Percentiles rank a stretch among this genome's conserved stretches.
These are phyloP conservation scores for Phylloporus rhodoxanthus DNA, from an alignment of 768 basidiomycete species.

Conservation along the genomic window DNA sequence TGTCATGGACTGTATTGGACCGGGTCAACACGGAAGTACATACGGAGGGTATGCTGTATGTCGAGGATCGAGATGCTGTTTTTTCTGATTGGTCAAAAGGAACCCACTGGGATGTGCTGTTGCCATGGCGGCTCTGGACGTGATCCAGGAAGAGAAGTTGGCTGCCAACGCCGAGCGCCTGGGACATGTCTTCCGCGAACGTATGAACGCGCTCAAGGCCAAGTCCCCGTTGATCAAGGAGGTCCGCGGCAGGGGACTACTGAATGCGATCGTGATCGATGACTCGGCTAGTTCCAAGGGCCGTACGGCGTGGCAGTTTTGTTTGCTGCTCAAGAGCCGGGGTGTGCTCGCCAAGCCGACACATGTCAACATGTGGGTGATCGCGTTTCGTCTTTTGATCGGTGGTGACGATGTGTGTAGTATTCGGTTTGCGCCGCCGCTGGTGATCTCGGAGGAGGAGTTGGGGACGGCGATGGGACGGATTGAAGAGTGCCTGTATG, in stretches of 20 bases:
- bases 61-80: not conserved
- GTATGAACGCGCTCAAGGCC: conserved; percentile 43
- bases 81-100: conserved; percentile 31
- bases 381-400: not conserved
- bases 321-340: conserved; percentile 83
- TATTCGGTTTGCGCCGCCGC: conserved; percentile 92
- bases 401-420: conserved; percentile 35
- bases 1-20: conserved; percentile 91
- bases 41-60: conserved; percentile 70
- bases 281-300: conserved; percentile 72
- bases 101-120: conserved; percentile 97
- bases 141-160: conserved; percentile 85
- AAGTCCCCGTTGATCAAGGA: conserved; percentile 65
- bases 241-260: conserved; percentile 81
- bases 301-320: conserved; percentile 92
- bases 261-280: conserved; percentile 93
- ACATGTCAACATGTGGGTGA: conserved; percentile 82
- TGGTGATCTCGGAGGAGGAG: conserved; percentile 90
- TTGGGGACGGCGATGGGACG: conserved; percentile 66
- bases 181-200: conserved; percentile 74
- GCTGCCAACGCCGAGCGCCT: conserved; percentile 72
- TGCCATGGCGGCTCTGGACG: conserved; percentile 84
- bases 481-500: conserved; percentile 70
- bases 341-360: conserved; percentile 96
- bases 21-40: conserved; percentile 94